Evolutionary conservation across 805 yeast genomes (phyloP), one percentile per base, ranked within the genome.

Genomic region (Suhomyces faveliae): DNA sequence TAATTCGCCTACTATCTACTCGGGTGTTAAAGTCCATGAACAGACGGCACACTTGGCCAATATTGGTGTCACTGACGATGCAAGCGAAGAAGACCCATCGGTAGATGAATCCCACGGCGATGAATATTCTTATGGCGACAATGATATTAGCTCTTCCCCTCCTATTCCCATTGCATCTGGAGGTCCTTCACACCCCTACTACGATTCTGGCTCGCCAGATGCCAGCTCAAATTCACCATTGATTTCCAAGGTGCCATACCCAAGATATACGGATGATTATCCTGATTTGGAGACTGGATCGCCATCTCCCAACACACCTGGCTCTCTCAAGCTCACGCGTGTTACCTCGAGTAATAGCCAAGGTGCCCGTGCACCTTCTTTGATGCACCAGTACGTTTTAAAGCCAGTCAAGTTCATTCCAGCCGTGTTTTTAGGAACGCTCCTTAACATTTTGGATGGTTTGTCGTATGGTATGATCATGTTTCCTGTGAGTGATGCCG

Each of bases 401-500:
- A 68, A 64, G 49, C 84, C 85, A 1, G 51, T 76, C 3, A 53
- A 67, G 9, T 81, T 77, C 57, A 45, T 82, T 2, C 98, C 99
- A 0, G 85, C 96, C 0, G 96, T 91, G 3, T 78, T 90, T 35
- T 68, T 94, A 37, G 99, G 99, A 1, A 73, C 89, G 0, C 68
- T 94, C 40, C 73, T 94, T 39, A 94, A 94, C 62, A 85, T 94
- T 40, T 76, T 94, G 42, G 99, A 94, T 65, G 99, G 96, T 0
- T 74, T 94, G 42, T 89, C 96, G 0, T 94, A 94, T 64, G 99
- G 99, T 42, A 91, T 94, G 97, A 94, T 94, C 62, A 82, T 94
- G 74, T 94, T 94, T 69, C 99, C 99, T 0, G 78, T 91, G 29
- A 85, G 95, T 33, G 90, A 85, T 52, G 79, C 90, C 1, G 63